A percentile compares a stretch with the other conserved stretches of the same genome.
These are phyloP conservation scores for Exophiala viscosa DNA, from an alignment of 2,329 filamentous ascomycete genomes.

Conservation along the genomic window DNA sequence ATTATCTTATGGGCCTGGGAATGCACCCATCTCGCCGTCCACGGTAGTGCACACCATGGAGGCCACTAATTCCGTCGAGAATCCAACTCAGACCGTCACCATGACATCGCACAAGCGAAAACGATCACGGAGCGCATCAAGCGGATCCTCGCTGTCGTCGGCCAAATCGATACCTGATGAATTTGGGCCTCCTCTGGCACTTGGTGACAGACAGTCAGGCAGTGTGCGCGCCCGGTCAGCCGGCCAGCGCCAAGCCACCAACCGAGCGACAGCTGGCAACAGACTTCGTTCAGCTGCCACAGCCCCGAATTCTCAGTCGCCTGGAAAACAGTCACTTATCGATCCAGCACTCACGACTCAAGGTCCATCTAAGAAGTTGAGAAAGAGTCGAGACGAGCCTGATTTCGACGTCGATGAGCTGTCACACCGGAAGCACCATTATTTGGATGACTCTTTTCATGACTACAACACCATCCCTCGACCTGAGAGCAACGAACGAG, in stretches of 20 bases:
- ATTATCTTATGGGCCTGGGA: conserved; percentile 1
- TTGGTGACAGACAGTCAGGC: conserved; percentile 9
- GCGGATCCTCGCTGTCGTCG: conserved; percentile 39
- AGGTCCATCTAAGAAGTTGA: conserved; percentile 13
- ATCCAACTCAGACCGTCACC: conserved; percentile 1
- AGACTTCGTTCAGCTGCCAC: conserved; percentile 23
- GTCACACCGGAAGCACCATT: conserved; percentile 15
- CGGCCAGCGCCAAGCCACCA: conserved; percentile 24
- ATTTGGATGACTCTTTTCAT: conserved; percentile 21
- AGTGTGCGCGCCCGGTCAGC: conserved; percentile 14
- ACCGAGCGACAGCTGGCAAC: conserved; percentile 16
- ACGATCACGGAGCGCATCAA: conserved; percentile 29
- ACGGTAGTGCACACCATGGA: conserved; percentile 1
- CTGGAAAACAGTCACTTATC: conserved; percentile 4
- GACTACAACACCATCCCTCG: conserved; percentile 26
- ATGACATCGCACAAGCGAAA: conserved; percentile 20
- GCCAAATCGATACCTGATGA: conserved; percentile 38
- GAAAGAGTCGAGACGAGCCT: conserved; percentile 16
- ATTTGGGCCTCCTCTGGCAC: conserved; percentile 28
- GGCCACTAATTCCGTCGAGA: conserved; percentile 2
- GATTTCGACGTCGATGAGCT: conserved; percentile 24
- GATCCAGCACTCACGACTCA: conserved; percentile 4
- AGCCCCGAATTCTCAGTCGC: conserved; percentile 6
- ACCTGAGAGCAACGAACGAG: conserved; percentile 24
- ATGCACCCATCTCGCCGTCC: conserved; percentile 7